Conservation (phyloP, 2,329 filamentous ascomycete species). For the Fusarium redolens region DNA sequence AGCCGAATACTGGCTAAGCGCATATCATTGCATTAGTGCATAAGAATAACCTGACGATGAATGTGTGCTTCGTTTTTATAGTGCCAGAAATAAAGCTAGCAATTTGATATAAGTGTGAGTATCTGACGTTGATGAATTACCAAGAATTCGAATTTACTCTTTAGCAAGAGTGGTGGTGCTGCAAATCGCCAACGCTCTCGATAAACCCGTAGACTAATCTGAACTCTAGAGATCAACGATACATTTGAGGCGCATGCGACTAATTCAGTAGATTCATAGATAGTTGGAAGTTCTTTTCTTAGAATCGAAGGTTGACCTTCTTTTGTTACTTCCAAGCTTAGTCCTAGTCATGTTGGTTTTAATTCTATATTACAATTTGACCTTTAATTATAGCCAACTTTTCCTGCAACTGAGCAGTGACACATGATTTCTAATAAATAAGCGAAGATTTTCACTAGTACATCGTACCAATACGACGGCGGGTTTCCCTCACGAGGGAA, state of each 20-base stretch:
- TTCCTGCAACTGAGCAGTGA: slow-evolving; percentile 4
- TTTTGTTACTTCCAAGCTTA: background rate
- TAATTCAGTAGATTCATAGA: background rate
- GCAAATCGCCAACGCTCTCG: background rate
- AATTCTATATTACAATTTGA: slow-evolving; percentile 24
- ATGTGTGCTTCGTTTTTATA: background rate
- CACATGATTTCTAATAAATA: background rate
- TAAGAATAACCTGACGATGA: background rate
- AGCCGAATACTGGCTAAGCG: slow-evolving; percentile 11
- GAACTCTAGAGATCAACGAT: background rate
- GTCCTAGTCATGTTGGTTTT: background rate
- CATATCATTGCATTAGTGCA: slow-evolving; percentile 24
- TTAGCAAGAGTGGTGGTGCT: background rate
- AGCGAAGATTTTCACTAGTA: background rate
- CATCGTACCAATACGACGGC: background rate
- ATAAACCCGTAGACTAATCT: background rate
- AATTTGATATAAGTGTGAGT: background rate
- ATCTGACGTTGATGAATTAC: background rate
- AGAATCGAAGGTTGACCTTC: background rate
- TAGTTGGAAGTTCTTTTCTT: background rate
- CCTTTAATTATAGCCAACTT: background rate
- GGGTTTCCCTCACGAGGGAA: background rate
- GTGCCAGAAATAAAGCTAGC: background rate
- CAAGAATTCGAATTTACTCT: background rate
- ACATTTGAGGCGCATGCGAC: background rate